These are phyloP conservation scores for Pezizomycotina sp. DNA, from an alignment of 2,329 filamentous ascomycete genomes.

Conservation along the genomic window DNA sequence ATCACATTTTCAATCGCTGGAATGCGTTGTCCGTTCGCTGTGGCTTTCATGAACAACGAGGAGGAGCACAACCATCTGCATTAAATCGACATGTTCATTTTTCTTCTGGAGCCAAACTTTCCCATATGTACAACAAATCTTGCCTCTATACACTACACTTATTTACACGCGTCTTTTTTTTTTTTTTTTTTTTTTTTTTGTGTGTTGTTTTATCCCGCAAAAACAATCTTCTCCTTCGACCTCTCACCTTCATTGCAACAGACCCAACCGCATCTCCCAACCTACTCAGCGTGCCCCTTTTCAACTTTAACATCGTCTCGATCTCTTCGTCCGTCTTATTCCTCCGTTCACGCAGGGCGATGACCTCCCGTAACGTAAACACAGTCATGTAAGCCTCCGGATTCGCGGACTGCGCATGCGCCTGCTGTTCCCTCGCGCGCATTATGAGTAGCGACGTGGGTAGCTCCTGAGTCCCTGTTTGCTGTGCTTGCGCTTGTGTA, in stretches of 20 bases:
- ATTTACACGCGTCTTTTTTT: no score
- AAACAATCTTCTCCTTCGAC: slow-evolving; percentile 1
- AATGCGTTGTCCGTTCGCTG: no score
- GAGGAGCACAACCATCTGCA: no score
- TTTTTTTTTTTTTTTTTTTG: no score
- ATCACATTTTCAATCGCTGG: no score
- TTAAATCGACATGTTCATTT: no score
- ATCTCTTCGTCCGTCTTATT: slow-evolving; percentile 17
- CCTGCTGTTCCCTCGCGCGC: slow-evolving; percentile 8
- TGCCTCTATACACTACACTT: no score
- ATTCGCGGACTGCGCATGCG: not conserved
- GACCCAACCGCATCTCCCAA: slow-evolving; percentile 10
- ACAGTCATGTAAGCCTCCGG: slow-evolving; percentile 16
- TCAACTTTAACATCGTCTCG: slow-evolving; percentile 13
- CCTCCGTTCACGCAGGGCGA: slow-evolving; percentile 15
- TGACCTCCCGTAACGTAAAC: slow-evolving; percentile 16
- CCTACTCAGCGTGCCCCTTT: slow-evolving; percentile 8
- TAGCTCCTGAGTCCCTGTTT: not conserved
- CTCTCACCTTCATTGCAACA: slow-evolving; percentile 13
- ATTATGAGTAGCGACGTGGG: slow-evolving; percentile 6
- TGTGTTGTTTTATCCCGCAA: no score
- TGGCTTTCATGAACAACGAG: no score
- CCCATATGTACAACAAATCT: no score
- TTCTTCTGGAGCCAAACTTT: no score
- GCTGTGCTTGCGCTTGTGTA: not conserved